Base-by-base conservation (phyloP, 805 yeast genomes). In the Starmerella vaccinii region DNA sequence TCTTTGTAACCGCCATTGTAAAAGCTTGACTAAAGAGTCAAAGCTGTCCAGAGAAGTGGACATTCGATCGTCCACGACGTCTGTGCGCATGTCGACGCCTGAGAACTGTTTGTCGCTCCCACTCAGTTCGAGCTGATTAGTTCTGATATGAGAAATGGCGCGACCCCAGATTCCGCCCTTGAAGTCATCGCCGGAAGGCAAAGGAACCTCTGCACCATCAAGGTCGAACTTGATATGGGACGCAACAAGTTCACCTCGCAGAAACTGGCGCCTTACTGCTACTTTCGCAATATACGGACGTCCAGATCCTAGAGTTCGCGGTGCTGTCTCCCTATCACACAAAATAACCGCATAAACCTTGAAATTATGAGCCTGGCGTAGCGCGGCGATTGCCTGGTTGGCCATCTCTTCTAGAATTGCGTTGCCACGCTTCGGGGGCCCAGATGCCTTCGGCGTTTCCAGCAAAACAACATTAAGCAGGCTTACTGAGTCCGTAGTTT, bases 281-380 rank as follows among this genome's bases (percentile, higher is more conserved):
- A 80, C 85, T 59, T 89, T 92, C 0, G 97, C 97, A 55, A 92
- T 83, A 59, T 92, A 97, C 19, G 86, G 73, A 8, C 96, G 82
- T 21, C 95, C 95, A 65, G 85, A 80, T 58, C 92, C 71, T 61
- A 80, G 71, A 29, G 94, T 82, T 61, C 95, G 77, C 3, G 98
- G 96, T 23, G 92, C 70, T 0, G 88, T 73, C 51, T 85, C 85
- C 22, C 84, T 82, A 23, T 86, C 82, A 1, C 90, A 82, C 2
- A 89, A 81, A 54, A 87, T 62, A 2, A 89, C 81, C 65, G 96
- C 88, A 62, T 82, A 84, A 1, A 89, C 78, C 29, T 92, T 74
- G 45, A 92, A 80, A 52, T 76, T 76, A 62, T 92, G 97, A 57
- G 71, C 74, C 57, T 73, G 71, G 47, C 71, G 73, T 42, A 81